Conservation (phyloP, 2,329 filamentous ascomycete genomes). For the Aspergillus brunneoviolaceus region DNA sequence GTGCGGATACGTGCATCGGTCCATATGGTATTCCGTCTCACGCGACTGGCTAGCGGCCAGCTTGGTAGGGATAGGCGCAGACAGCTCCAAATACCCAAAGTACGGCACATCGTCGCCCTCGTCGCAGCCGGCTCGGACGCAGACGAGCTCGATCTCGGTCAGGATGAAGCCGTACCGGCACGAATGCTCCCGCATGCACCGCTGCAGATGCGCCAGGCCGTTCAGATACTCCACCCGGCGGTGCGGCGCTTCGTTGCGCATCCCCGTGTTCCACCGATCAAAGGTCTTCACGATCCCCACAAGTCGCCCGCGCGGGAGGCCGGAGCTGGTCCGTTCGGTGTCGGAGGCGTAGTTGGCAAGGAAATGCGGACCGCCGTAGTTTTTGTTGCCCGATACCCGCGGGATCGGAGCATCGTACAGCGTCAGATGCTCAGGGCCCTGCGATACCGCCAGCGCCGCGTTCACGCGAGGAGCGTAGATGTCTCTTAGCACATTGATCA, state of each 20-base stretch:
- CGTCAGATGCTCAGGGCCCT: constrained; percentile 60
- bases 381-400: constrained; percentile 36
- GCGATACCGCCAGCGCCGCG: constrained; percentile 74
- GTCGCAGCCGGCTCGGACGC: constrained; percentile 74
- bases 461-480: constrained; percentile 88
- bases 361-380: constrained; percentile 51
- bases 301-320: constrained; percentile 60
- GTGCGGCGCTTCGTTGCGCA: constrained; percentile 81
- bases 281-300: constrained; percentile 89
- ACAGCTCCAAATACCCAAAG: constrained; percentile 85
- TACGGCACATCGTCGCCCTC: constrained; percentile 64
- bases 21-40: not conserved
- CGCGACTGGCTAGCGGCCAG: constrained; percentile 32
- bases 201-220: constrained; percentile 80
- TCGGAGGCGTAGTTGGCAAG: constrained; percentile 56
- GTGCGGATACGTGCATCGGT: constrained; percentile 21
- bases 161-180: constrained; percentile 95
- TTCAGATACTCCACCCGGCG: constrained; percentile 87
- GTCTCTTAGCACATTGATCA: constrained; percentile 72
- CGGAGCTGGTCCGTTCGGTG: constrained; percentile 48
- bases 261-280: constrained; percentile 91
- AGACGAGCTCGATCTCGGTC: constrained; percentile 90
- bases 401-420: constrained; percentile 44
- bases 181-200: constrained; percentile 88
- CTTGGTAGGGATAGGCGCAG: constrained; percentile 56